phyloP scores from a whole-genome alignment of 1,284 basidiomycete genomes.

The Trichosporon faecale region DNA sequence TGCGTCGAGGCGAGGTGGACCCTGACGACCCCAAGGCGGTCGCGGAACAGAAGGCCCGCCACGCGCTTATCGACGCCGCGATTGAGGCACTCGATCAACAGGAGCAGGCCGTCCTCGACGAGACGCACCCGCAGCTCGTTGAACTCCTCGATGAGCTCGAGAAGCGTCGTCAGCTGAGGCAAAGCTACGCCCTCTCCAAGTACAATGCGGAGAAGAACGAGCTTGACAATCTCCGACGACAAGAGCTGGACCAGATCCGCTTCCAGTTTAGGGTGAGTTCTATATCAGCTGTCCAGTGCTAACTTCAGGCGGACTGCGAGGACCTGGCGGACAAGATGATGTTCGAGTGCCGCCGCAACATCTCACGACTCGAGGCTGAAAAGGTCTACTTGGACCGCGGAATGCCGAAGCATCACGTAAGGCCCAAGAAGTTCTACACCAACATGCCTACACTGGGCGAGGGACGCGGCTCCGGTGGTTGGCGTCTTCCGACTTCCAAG shows the following conservation, averaged over 20 bases:
- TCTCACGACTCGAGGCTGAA: constrained; percentile 29
- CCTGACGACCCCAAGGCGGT: constrained; percentile 46
- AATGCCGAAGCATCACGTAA: constrained; percentile 13
- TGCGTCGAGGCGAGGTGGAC: constrained; percentile 49
- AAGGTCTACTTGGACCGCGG: constrained; percentile 28
- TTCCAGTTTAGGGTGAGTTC: constrained; percentile 30
- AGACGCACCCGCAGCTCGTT: constrained; percentile 32
- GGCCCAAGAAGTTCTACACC: constrained; percentile 23
- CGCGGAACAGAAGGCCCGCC: constrained; percentile 34
- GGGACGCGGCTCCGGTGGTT: constrained; percentile 38
- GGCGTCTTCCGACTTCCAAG: constrained; percentile 24
- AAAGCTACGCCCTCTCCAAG: constrained; percentile 20
- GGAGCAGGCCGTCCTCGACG: constrained; percentile 28
- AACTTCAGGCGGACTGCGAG: constrained; percentile 29
- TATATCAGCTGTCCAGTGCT: background rate
- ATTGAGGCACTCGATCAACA: constrained; percentile 38
- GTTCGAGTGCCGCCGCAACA: constrained; percentile 28
- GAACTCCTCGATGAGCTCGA: constrained; percentile 37
- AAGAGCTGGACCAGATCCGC: constrained; percentile 19
- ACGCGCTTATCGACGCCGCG: constrained; percentile 30
- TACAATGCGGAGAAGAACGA: constrained; percentile 23
- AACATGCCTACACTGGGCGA: constrained; percentile 31
- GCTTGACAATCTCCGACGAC: constrained; percentile 14
- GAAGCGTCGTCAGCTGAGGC: constrained; percentile 23
- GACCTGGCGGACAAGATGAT: constrained; percentile 26